phyloP scores from a whole-genome alignment of 2,329 filamentous ascomycete genomes.

The Didymella keratinophila region DNA sequence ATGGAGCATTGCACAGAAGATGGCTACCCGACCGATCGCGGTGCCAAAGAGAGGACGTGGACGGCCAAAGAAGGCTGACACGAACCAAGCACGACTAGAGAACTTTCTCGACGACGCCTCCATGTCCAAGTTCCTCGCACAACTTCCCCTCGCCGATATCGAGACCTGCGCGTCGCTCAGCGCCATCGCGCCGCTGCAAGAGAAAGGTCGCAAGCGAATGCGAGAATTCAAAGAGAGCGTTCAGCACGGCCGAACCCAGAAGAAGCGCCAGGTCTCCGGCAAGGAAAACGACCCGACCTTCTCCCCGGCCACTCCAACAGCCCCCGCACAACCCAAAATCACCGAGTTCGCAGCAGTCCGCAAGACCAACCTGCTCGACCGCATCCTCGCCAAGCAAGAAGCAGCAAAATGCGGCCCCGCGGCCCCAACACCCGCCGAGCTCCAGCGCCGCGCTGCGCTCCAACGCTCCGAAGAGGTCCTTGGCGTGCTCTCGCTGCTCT shows the following conservation, averaged over 20 bases:
- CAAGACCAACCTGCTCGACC: constrained; percentile 57
- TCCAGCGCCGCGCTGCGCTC: constrained; percentile 57
- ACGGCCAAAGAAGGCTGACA: constrained; percentile 40
- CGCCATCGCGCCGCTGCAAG: constrained; percentile 65
- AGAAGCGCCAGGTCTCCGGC: constrained; percentile 40
- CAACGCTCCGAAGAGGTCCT: constrained; percentile 57
- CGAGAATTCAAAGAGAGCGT: constrained; percentile 71
- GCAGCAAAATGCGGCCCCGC: constrained; percentile 48
- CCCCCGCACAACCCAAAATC: constrained; percentile 46
- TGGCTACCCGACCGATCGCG: constrained; percentile 36
- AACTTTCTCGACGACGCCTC: constrained; percentile 44
- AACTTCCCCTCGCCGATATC: constrained; percentile 65
- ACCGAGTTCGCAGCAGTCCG: constrained; percentile 51
- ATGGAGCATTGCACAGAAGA: constrained; percentile 45
- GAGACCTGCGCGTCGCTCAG: constrained; percentile 60
- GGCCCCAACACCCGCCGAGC: constrained; percentile 53
- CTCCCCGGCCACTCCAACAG: constrained; percentile 20
- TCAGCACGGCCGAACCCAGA: constrained; percentile 43
- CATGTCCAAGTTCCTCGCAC: constrained; percentile 60
- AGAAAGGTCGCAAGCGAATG: constrained; percentile 74
- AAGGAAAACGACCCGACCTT: constrained; percentile 43
- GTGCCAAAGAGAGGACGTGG: constrained; percentile 48
- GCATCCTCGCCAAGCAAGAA: constrained; percentile 60
- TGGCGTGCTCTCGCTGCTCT: constrained; percentile 54
- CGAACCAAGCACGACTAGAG: constrained; percentile 60